These are phyloP conservation scores for Dendrocalamus sinicus DNA, from an alignment of 176 grass and related monocot species.

Conservation along the genomic window DNA sequence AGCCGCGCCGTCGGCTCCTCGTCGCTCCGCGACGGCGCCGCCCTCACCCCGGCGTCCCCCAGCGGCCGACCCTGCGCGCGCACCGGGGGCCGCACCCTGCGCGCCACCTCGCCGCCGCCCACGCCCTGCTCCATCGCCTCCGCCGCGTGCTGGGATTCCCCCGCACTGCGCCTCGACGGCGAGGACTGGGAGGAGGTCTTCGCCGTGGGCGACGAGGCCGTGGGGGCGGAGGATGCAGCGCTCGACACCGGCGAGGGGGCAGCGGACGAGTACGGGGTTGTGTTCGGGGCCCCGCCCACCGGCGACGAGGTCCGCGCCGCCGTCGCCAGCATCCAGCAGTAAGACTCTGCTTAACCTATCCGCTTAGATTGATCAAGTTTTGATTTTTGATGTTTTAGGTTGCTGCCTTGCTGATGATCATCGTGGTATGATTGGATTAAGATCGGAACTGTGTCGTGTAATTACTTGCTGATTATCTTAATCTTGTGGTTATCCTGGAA, in stretches of 20 bases:
- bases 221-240: neutral
- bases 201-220: neutral
- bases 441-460: constrained; percentile 1
- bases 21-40: neutral
- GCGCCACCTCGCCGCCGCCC: constrained; percentile 43
- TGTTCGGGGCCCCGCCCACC: constrained; percentile 58
- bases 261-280: constrained; percentile 14
- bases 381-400: neutral
- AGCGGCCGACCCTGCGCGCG: neutral
- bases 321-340: constrained; percentile 75
- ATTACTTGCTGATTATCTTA: neutral
- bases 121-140: constrained; percentile 25
- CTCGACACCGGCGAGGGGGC: neutral
- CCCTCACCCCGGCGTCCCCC: constrained; percentile 5
- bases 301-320: constrained; percentile 72
- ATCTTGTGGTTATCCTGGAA: neutral
- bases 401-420: neutral
- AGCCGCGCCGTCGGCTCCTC: constrained; percentile 27
- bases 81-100: neutral
- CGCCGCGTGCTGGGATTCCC: constrained; percentile 29
- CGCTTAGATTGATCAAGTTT: neutral
- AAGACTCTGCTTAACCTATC: constrained; percentile 23
- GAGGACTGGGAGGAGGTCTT: constrained; percentile 53
- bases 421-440: constrained; percentile 2
- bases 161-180: constrained; percentile 17